A percentile compares a stretch with the other conserved stretches of the same genome.
These are phyloP conservation scores for Davidsoniella australis DNA, from an alignment of 2,329 filamentous ascomycete species.

Conservation along the genomic window DNA sequence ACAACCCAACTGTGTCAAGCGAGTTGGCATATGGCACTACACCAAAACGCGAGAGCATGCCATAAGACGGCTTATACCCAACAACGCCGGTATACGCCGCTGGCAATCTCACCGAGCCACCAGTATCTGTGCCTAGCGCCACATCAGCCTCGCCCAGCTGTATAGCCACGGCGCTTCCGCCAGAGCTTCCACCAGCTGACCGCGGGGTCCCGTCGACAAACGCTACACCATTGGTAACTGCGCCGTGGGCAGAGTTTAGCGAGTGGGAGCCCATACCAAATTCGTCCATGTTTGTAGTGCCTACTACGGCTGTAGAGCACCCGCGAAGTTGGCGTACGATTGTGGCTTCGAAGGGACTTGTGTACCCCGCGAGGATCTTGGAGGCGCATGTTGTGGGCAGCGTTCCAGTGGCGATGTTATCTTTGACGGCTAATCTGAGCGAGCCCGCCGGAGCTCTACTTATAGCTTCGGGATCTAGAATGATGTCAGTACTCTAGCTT, in stretches of 20 bases:
- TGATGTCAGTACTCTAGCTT: background rate
- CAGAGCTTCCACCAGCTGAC: slow-evolving; percentile 79
- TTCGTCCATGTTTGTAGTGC: slow-evolving; percentile 88
- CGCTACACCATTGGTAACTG: slow-evolving; percentile 36
- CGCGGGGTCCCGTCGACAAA: slow-evolving; percentile 19
- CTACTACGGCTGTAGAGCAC: slow-evolving; percentile 45
- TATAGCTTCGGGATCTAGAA: background rate
- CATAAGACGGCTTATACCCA: slow-evolving; percentile 86
- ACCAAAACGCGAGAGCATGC: slow-evolving; percentile 67
- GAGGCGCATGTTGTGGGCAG: slow-evolving; percentile 75
- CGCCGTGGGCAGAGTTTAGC: slow-evolving; percentile 47
- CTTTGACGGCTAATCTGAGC: slow-evolving; percentile 48
- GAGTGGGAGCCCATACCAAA: slow-evolving; percentile 92
- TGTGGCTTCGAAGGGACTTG: slow-evolving; percentile 66
- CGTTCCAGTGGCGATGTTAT: slow-evolving; percentile 53
- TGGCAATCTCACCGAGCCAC: slow-evolving; percentile 72
- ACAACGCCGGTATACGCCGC: slow-evolving; percentile 72
- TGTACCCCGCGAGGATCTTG: slow-evolving; percentile 49
- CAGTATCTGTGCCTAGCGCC: slow-evolving; percentile 84
- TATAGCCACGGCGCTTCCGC: slow-evolving; percentile 80
- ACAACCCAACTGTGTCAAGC: slow-evolving; percentile 71
- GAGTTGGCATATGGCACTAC: slow-evolving; percentile 88
- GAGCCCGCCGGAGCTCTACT: slow-evolving; percentile 4
- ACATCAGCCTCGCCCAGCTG: slow-evolving; percentile 37
- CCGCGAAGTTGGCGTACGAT: slow-evolving; percentile 52